Percentiles rank a stretch among this genome's conserved stretches.
Evolutionary conservation across 148 eudicot genomes (phyloP).

Genomic region (Rhododendron williamsianum): DNA sequence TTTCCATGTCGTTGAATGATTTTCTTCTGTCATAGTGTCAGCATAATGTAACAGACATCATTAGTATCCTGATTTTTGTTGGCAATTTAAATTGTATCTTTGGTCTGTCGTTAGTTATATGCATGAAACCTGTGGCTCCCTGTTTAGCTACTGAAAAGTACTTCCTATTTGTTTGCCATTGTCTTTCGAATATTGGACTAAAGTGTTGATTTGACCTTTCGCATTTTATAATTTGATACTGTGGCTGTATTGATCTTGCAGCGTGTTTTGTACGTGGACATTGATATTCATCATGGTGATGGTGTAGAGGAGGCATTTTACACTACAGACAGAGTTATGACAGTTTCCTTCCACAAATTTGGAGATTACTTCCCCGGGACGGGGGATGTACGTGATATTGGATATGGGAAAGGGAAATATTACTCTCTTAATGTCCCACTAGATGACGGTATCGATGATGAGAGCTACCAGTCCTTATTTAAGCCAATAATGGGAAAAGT

Average conservation of each 20-base stretch:
- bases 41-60: not conserved
- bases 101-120: not conserved
- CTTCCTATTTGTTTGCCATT: not conserved
- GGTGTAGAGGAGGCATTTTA: constrained; percentile 73
- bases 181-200: not conserved
- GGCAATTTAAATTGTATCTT: not conserved
- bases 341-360: constrained; percentile 67
- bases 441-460: constrained; percentile 72
- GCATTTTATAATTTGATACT: not conserved
- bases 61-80: not conserved
- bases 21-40: not conserved
- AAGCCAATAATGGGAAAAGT: constrained; percentile 78
- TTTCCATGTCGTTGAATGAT: not conserved
- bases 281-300: constrained; percentile 69
- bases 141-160: not conserved
- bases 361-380: constrained; percentile 73
- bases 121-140: not conserved
- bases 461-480: constrained; percentile 49
- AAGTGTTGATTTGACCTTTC: not conserved
- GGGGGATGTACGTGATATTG: constrained; percentile 56
- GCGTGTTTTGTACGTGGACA: constrained; percentile 70
- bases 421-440: constrained; percentile 63
- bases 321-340: constrained; percentile 75
- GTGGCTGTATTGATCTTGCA: constrained; percentile 20
- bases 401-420: constrained; percentile 52